A percentile compares a stretch with the other conserved stretches of the same genome.
Evolutionary conservation across 805 yeast genomes (phyloP).

Genomic region (Candida qinlingensis): DNA sequence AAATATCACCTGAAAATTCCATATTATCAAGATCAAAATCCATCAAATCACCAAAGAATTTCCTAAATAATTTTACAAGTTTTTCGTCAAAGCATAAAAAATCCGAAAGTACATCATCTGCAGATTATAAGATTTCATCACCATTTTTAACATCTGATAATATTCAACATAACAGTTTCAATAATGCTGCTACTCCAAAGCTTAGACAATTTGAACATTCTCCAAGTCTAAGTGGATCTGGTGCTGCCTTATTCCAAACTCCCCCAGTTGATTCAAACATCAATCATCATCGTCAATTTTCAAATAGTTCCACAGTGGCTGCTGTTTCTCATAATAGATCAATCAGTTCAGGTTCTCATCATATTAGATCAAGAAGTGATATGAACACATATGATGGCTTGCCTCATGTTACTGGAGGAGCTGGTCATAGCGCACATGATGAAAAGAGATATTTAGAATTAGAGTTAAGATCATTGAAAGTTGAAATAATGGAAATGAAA

Average conservation of each 20-base stretch:
- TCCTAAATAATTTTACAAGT: conserved; percentile 12
- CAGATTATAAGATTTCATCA: conserved; percentile 23
- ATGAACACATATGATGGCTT: neutral
- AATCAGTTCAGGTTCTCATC: conserved; percentile 1
- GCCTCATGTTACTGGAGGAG: conserved; percentile 3
- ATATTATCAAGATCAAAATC: conserved; percentile 14
- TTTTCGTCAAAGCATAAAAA: conserved; percentile 23
- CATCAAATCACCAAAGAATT: conserved; percentile 24
- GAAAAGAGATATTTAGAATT: conserved; percentile 26
- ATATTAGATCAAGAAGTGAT: conserved; percentile 7
- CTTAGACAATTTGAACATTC: neutral
- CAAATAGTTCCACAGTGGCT: conserved; percentile 1
- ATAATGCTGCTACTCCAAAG: conserved; percentile 12
- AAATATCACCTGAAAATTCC: conserved; percentile 4
- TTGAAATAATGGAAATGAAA: conserved; percentile 36
- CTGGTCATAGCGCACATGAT: conserved; percentile 8
- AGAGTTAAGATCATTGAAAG: conserved; percentile 35
- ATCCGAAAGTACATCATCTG: conserved; percentile 20
- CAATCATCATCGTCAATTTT: conserved; percentile 5
- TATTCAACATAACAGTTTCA: conserved; percentile 5
- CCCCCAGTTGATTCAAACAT: conserved; percentile 19
- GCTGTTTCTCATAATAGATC: neutral
- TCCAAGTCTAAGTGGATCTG: conserved; percentile 13
- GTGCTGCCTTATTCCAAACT: conserved; percentile 23
- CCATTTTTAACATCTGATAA: conserved; percentile 14